Conservation (phyloP, 2,329 filamentous ascomycete genomes). For the Trichoderma sp. region DNA sequence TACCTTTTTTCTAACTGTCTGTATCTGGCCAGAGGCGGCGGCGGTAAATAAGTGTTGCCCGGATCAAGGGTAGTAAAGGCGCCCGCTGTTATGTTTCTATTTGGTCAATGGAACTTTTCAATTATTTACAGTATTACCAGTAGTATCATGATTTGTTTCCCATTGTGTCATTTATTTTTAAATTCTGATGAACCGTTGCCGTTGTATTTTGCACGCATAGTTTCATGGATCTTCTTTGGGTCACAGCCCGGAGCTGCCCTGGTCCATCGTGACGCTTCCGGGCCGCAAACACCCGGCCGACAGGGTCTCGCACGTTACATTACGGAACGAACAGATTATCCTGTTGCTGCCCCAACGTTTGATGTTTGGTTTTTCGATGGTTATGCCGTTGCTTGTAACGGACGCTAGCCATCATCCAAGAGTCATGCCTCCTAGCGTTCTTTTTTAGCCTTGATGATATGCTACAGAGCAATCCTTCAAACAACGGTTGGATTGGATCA, state of each 20-base stretch:
- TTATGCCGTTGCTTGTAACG: background rate
- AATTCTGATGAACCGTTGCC: background rate
- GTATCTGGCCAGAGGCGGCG: background rate
- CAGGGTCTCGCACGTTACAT: slow-evolving; percentile 5
- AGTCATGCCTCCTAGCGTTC: background rate
- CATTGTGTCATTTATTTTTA: background rate
- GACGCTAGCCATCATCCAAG: background rate
- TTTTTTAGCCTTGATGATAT: background rate
- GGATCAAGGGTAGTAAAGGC: background rate
- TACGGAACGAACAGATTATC: background rate
- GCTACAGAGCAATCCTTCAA: background rate
- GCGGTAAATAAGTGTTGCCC: background rate
- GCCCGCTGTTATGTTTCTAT: background rate
- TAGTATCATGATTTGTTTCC: background rate
- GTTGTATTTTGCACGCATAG: background rate
- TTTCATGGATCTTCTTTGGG: background rate
- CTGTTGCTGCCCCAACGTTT: background rate
- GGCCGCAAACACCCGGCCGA: slow-evolving; percentile 18
- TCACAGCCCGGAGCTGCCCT: background rate
- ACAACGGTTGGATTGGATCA: background rate
- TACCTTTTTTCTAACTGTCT: background rate
- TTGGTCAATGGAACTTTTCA: background rate
- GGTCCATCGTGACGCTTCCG: background rate
- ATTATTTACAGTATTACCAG: background rate
- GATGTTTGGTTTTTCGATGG: background rate